Percentiles rank a stretch among this genome's conserved stretches.
These are phyloP conservation scores for Suhomyces prunicola DNA, from an alignment of 805 yeast species.

Conservation along the genomic window DNA sequence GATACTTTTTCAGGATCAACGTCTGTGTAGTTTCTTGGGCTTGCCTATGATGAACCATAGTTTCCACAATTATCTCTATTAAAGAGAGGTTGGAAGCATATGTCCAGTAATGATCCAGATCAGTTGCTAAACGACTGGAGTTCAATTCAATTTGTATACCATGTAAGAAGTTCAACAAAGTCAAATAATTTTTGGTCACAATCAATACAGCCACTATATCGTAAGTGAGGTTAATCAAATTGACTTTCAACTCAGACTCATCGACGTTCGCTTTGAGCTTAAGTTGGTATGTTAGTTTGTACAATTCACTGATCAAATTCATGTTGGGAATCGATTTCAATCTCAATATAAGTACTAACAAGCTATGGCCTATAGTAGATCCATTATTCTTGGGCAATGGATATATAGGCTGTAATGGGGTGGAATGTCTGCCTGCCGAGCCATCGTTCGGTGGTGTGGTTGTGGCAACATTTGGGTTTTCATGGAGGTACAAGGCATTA, in stretches of 20 bases:
- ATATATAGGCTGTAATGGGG: constrained; percentile 17
- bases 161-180: constrained; percentile 25
- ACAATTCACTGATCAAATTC: constrained; percentile 41
- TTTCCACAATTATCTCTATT: constrained; percentile 15
- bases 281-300: constrained; percentile 32
- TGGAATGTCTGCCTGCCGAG: not conserved
- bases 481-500: constrained; percentile 31
- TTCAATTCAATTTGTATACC: constrained; percentile 14
- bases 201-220: constrained; percentile 28
- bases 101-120: constrained; percentile 1
- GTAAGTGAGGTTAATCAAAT: constrained; percentile 30
- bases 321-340: constrained; percentile 43
- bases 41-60: not conserved
- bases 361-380: constrained; percentile 21
- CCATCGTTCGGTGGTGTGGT: not conserved
- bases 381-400: constrained; percentile 39
- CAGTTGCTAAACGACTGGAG: not conserved
- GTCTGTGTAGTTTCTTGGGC: not conserved
- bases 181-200: constrained; percentile 27
- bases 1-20: not conserved
- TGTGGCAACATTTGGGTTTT: constrained; percentile 15
- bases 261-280: constrained; percentile 19
- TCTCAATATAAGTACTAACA: constrained; percentile 34
- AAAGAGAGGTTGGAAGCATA: constrained; percentile 22
- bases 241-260: constrained; percentile 9